phyloP scores from a whole-genome alignment of 768 basidiomycete species.

The Infundibulicybe gibba region DNA sequence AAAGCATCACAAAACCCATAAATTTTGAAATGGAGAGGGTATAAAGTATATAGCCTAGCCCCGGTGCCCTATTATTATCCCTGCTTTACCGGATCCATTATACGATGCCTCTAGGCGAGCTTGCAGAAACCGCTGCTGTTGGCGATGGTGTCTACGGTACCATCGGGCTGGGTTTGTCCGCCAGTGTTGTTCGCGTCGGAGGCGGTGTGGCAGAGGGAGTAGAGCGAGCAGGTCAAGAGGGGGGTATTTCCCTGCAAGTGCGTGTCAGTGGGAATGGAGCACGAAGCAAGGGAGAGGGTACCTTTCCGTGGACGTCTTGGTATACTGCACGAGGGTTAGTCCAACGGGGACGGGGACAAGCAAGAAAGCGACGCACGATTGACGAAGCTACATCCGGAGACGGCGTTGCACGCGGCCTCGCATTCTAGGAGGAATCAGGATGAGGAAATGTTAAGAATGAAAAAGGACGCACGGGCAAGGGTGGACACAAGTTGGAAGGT shows the following conservation, averaged over 20 bases:
- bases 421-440: slow-evolving; percentile 25
- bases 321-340: slow-evolving; percentile 24
- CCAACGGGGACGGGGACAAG: not conserved
- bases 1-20: no score
- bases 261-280: not conserved
- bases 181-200: slow-evolving; percentile 35
- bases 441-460: no score
- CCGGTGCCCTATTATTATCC: no score
- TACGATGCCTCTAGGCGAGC: no score
- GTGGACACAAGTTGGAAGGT: slow-evolving; percentile 45
- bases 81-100: no score
- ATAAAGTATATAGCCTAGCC: no score
- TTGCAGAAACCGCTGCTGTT: slow-evolving; percentile 42
- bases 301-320: slow-evolving; percentile 45
- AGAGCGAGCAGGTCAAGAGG: slow-evolving; percentile 39
- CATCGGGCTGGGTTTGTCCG: slow-evolving; percentile 39
- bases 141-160: slow-evolving; percentile 34
- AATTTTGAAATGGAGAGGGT: no score
- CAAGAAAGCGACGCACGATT: slow-evolving; percentile 31
- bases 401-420: slow-evolving; percentile 39
- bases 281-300: slow-evolving; percentile 3
- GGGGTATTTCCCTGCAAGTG: slow-evolving; percentile 32
- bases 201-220: slow-evolving; percentile 30
- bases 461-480: slow-evolving; percentile 27
- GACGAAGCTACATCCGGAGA: slow-evolving; percentile 35